Base-by-base conservation (phyloP, 345 rosid genomes). In the Abelmoschus esculentus region DNA sequence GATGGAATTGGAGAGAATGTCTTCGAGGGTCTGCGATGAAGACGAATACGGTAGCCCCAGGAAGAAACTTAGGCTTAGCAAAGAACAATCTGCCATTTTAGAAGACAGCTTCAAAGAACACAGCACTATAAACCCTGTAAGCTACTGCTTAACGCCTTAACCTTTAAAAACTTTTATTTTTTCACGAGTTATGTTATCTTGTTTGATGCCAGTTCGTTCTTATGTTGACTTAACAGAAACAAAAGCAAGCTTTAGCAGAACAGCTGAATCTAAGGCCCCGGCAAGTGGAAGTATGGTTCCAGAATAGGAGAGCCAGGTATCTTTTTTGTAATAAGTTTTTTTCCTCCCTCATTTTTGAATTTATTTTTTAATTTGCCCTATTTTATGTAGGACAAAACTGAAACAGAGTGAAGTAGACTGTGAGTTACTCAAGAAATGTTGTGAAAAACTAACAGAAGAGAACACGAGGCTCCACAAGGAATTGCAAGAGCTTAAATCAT, bases 261-360 rank as follows among this genome's bases (percentile, higher is more conserved):
- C 82, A 83, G 19, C 71, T 85, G 46, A 85, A 81, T 81, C 83
- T 85, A 34, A 84, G 85, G 42, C 89, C 89, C 6, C 78, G 89
- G 18, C 86, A 85, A 62, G 86, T 85, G 26, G 89, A 85, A 76
- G 89, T 85, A 4, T 85, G 89, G 89, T 85, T 85, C 67, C 89
- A 85, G 17, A 85, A 85, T 64, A 78, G 89, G 67, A 81, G 89
- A 72, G 89, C 89, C 64, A 85, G 89, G 89, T 83, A 47, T 19
- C 3, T 42, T 42, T 38, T 42, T 10, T 42, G 11, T 42, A 42
- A 42, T 42, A 42, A 42, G 46, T 8, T 42, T 42, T 1, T 47
- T 47, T 47, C 17, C 52, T 47, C 52, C 52, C 52, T 12, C 13
- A 13, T 12, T 47, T 47, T 47, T 47, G n/a, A 47, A 12, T 55